These are phyloP conservation scores for Teratosphaeria viscida DNA, from an alignment of 2,329 filamentous ascomycete genomes.

Conservation along the genomic window DNA sequence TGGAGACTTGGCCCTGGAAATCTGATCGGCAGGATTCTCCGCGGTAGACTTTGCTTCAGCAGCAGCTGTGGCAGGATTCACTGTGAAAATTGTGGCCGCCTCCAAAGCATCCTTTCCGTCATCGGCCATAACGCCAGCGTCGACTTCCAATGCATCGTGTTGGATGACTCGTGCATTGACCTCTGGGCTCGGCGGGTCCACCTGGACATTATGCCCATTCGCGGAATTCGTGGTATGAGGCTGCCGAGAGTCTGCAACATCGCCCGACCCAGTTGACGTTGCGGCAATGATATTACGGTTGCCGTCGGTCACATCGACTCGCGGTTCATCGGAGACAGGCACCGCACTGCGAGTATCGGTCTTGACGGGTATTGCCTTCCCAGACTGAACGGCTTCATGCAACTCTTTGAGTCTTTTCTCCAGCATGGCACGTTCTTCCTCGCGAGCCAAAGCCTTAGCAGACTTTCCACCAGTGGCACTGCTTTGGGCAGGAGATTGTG, in stretches of 20 bases:
- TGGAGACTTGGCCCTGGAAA: neutral
- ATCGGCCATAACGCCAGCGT: neutral
- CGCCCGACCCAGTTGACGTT: neutral
- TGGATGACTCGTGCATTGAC: neutral
- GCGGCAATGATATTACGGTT: neutral
- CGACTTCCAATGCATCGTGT: neutral
- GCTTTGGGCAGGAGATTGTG: neutral
- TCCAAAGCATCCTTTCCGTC: neutral
- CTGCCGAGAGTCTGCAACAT: neutral
- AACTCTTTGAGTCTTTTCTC: neutral
- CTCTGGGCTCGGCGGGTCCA: neutral
- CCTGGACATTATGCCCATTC: neutral
- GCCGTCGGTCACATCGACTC: neutral
- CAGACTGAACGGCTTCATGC: neutral
- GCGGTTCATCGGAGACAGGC: neutral
- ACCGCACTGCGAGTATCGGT: neutral
- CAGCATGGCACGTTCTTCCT: slow-evolving; percentile 1
- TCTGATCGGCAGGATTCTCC: neutral
- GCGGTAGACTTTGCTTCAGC: neutral
- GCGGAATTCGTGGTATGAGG: neutral
- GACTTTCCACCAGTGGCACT: neutral
- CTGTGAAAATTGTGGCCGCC: neutral
- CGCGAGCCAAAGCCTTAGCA: neutral
- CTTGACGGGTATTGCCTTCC: neutral
- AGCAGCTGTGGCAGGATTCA: neutral